Evolutionary conservation across 2,329 filamentous ascomycete species (phyloP).

Genomic region (Talaromyces piceae): DNA sequence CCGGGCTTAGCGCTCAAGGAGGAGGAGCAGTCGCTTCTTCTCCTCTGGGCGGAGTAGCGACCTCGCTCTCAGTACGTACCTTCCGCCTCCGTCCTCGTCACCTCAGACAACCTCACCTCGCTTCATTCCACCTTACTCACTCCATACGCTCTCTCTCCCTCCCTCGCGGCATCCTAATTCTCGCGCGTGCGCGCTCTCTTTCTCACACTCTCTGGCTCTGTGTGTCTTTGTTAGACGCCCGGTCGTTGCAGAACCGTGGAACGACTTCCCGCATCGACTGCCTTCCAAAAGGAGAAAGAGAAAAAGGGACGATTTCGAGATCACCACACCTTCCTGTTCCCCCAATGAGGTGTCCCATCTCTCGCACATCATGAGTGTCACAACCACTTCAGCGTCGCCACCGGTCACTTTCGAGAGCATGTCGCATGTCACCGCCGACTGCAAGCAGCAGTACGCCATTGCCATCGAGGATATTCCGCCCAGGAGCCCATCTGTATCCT

Average conservation of each 20-base stretch:
- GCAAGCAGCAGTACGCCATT: constrained; percentile 22
- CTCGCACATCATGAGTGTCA: constrained; percentile 29
- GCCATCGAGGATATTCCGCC: constrained; percentile 25
- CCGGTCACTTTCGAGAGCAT: constrained; percentile 24
- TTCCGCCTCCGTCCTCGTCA: background rate
- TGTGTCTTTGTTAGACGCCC: background rate
- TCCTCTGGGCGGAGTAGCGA: background rate
- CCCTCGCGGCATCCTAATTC: too few species aligned
- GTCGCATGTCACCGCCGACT: constrained; percentile 18
- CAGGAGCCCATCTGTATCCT: constrained; percentile 29
- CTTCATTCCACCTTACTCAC: background rate
- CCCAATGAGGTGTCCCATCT: background rate
- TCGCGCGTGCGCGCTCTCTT: too few species aligned
- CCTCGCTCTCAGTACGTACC: too few species aligned
- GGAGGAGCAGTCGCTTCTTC: background rate
- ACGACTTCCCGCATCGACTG: background rate
- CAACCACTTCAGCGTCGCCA: constrained; percentile 30
- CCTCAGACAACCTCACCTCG: background rate
- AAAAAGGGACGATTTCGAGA: too few species aligned
- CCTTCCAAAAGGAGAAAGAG: background rate
- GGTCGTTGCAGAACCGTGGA: background rate
- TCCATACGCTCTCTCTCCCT: background rate
- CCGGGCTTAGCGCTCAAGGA: background rate
- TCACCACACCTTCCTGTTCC: background rate
- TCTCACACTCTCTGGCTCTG: too few species aligned